Evolutionary conservation across 148 eudicot species (phyloP), one percentile per base, ranked within the genome.

Genomic region (Vaccinium macrocarpon): DNA sequence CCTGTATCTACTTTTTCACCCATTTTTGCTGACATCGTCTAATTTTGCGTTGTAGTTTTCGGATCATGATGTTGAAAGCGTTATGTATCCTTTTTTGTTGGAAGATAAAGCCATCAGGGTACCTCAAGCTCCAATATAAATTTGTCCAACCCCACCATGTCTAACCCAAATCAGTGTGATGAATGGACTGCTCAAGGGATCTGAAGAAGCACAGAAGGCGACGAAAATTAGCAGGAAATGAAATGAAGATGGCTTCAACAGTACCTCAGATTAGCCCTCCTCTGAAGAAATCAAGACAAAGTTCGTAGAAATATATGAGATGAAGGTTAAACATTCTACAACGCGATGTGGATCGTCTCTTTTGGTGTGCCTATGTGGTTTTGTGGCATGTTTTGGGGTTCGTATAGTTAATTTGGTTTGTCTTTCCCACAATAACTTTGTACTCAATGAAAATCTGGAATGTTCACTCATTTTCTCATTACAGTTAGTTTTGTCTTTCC

Each of bases 241-340:
- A 25, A 68, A 2, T 73, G 55, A 19, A 35, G 56, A 66, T 86
- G 72, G 82, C 14, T 49, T 42, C 23, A 64, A 64, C 38, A 42
- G 87, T 86, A 68, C 71, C 82, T 23, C 55, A 86, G 52, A 51
- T 72, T 70, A 66, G 59, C 75, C 66, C 11, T 66, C 42, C 84
- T 25, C 53, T 62, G 8, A 52, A 64, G 68, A 85, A 42, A 82
- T 76, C 77, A 49, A 8, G 84, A 81, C 32, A 59, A 2, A 35
- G 23, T 51, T 32, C 52, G 46, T 81, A 82, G 78, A 81, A 48
- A 81, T 25, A 66, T 18, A 68, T 46, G 77, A 25, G 13, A 66
- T 2, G 6, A 38, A 75, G 50, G 48, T 42, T 8, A 46, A 46
- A 3, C 6, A 6, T 38, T 75, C 49, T 15, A 42, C n/a, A 75